Base-by-base conservation (phyloP, 2,329 filamentous ascomycete species). In the Talaromyces sp. region DNA sequence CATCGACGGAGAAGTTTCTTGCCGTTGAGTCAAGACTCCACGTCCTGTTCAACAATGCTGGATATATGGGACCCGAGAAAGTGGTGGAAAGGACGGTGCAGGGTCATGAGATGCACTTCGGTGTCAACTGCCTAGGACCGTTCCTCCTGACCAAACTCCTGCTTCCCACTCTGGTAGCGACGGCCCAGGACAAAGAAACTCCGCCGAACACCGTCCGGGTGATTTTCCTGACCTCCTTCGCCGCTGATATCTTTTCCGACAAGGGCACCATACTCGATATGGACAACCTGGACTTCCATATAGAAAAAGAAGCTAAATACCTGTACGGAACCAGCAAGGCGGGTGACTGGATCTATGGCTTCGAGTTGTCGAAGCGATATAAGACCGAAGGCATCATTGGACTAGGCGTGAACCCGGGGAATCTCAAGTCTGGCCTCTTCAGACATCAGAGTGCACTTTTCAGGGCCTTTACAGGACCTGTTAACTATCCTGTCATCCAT, bases 61-160 rank as follows among this genome's bases (percentile, higher is more conserved):
- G 61, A 9, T 73, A 79, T 4, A 77, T 79, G 75, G 63, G 65
- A 1, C 67, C 71, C 62, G 70, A 72, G 2, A 42, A 56, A 8
- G 54, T 30, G 64, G 3, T 40, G 14, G 34, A 40, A 40, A 40
- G 14, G 34, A 74, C 71, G 7, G 59, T 31, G 30, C 63, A 75
- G 63, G 74, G 75, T 40, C 72, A 75, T 63, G 76, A 79, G 56
- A 59, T 75, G 12, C 73, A 75, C 36, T 60, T 77, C 5, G 75
- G 75, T 8, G 74, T 71, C 3, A 79, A 79, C 63, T 67, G 68
- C 47, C 54, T 78, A 0, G 76, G 68, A 1, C 71, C 73, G 4
- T 77, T 74, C 59, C 64, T 78, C 1, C 75, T 79, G 59, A 76
- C 75, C 1, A 74, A 75, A 51, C 66, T 77, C 1, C 68, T 79